phyloP scores from a whole-genome alignment of 1,284 basidiomycete species.

The Puccinia polysora region DNA sequence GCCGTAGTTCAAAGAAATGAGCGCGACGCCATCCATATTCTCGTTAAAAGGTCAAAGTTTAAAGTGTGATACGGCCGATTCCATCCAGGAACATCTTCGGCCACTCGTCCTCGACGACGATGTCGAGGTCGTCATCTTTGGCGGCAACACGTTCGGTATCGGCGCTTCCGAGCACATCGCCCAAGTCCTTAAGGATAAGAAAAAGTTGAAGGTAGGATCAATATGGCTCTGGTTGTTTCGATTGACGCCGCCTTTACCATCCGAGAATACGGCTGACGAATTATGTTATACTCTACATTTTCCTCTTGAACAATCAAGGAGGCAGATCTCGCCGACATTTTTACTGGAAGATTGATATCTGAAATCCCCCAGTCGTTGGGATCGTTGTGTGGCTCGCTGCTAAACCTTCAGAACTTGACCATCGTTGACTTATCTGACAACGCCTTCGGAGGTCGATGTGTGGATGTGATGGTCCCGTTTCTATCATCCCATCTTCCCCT shows the following conservation, averaged over 20 bases:
- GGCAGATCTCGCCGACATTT: conserved; percentile 95
- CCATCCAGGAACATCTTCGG: conserved; percentile 73
- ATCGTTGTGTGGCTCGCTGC: conserved; percentile 81
- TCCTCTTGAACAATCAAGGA: conserved; percentile 65
- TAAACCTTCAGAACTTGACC: conserved; percentile 70
- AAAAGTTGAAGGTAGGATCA: conserved; percentile 64
- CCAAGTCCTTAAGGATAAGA: conserved; percentile 69
- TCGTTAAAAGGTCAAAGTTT: conserved; percentile 70
- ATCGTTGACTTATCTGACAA: conserved; percentile 93
- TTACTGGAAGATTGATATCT: conserved; percentile 89
- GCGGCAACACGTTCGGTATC: conserved; percentile 93
- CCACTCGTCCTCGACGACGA: conserved; percentile 62
- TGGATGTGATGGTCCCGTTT: conserved; percentile 89
- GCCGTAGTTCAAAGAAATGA: too few species aligned
- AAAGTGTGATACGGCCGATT: conserved; percentile 73
- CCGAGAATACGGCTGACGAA: neutral
- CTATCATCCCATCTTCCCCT: conserved; percentile 65
- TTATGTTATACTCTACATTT: conserved; percentile 22
- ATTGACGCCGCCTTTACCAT: neutral
- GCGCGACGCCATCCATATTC: conserved; percentile 53
- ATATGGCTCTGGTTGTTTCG: conserved; percentile 19
- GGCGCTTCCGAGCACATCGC: conserved; percentile 83
- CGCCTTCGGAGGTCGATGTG: conserved; percentile 91
- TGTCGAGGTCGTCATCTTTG: conserved; percentile 83
- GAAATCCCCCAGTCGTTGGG: conserved; percentile 89